Base-by-base conservation (phyloP, 2,329 filamentous ascomycete genomes). In the Pseudocercospora crystallina region DNA sequence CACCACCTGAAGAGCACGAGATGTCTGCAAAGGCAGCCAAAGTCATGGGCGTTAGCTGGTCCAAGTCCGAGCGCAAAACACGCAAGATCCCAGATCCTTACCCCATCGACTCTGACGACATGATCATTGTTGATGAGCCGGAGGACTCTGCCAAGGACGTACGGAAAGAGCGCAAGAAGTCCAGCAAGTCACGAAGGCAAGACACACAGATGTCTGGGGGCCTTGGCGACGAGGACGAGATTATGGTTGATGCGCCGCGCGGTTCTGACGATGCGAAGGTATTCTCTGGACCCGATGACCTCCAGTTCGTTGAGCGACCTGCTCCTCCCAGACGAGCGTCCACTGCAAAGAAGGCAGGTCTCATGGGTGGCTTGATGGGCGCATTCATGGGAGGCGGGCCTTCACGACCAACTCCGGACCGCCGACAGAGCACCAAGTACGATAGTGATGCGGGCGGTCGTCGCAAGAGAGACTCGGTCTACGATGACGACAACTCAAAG, bases 1-100 rank as follows among this genome's bases (percentile, higher is more conserved):
- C 89, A 3, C 86, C 88, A 8, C 83, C 86, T 2, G 89, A 90
- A 29, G 20, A 26, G 7, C 20, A 26, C 7, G 82, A 68, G 13
- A 61, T 89, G 65, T 80, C 85, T 7, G 79, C 83, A 39, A 95
- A 95, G 70, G 89, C 89, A 26, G 88, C 89, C 30, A 90, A 85
- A 69, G 71, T 92, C 45, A 82, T 94, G 82, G 90, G 74, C 60
- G 71, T 81, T 36, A 61, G 59, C 36, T 56, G 62, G 53, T 75
- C 67, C 59, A 75, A 73, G 37, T 74, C 75, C 10, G 74, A 74
- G 57, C 76, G 79, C 63, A 69, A 74, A 61, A 78, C 79, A 48
- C 82, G 72, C 69, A 59, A 66, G 55, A 67, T 71, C 53, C 76
- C 75, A 53, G 77, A 82, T 65, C 80, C 85, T 53, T 85, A 86